Conservation (phyloP, 2,329 filamentous ascomycete genomes). For the Fusarium pseudocircinatum region DNA sequence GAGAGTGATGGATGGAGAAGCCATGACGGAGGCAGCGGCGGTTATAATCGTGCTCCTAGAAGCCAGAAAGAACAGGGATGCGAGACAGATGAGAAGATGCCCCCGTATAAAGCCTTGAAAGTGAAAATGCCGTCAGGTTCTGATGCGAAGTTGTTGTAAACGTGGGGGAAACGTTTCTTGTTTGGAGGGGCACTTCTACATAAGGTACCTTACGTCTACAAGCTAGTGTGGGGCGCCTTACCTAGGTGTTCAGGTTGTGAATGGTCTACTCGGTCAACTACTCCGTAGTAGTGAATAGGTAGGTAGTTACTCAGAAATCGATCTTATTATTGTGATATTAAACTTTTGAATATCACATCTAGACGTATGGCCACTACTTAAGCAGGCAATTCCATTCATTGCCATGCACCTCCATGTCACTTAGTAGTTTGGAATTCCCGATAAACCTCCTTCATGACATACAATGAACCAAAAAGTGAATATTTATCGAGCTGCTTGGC, state of each 20-base stretch:
- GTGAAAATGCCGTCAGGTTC: constrained; percentile 23
- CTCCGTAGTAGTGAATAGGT: too few relatives aligned
- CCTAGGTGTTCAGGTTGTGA: not conserved
- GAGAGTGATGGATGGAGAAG: constrained; percentile 61
- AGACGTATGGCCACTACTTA: not conserved
- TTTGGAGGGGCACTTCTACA: constrained; percentile 25
- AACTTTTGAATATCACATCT: not conserved
- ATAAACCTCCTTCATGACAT: not conserved
- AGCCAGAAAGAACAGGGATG: not conserved
- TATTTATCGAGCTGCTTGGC: not conserved
- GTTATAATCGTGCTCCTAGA: not conserved
- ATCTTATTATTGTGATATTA: not conserved
- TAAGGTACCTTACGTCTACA: not conserved
- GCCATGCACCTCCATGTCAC: not conserved
- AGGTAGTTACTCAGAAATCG: not conserved
- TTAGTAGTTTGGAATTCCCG: not conserved
- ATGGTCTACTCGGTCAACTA: too few relatives aligned
- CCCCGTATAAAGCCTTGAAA: not conserved
- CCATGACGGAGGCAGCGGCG: constrained; percentile 41
- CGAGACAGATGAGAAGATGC: constrained; percentile 12
- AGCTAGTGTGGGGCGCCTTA: constrained; percentile 30
- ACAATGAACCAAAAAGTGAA: not conserved
- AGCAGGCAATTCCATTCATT: not conserved
- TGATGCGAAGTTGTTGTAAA: constrained; percentile 22
- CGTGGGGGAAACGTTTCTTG: constrained; percentile 16